Evolutionary conservation across 345 rosid species (phyloP), one percentile per base, ranked within the genome.

Genomic region (Psidium guajava): DNA sequence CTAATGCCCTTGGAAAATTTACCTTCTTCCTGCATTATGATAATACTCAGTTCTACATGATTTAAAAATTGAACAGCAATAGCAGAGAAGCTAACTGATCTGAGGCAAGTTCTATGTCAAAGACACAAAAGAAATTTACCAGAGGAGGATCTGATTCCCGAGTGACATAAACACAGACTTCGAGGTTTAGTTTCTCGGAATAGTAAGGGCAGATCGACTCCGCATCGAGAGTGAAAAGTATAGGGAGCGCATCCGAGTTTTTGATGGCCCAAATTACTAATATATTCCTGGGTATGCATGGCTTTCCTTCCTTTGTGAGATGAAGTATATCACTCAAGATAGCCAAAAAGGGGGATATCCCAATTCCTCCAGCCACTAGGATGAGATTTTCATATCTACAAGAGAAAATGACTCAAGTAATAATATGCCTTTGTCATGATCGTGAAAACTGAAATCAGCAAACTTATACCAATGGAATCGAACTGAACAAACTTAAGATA

Each of bases 311-410:
- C 80, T 90, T 88, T 36, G 88, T 82, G 16, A 97, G 93, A 86
- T 92, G 98, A 82, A 95, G 88, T 87, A 97, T 86, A 84, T 97
- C 98, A 47, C 96, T 93, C 90, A 97, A 47, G 88, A 97, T 92
- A 50, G 98, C 98, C 61, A 97, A 84, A 90, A 97, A 95, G 2
- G 99, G 99, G 49, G 99, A 93, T 86, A 97, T 93, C 54, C 98
- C 99, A 56, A 94, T 95, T 55, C 99, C 98, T 83, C 99, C 99
- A 3, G 98, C 99, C 21, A 97, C 96, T 85, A 95, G 88, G 57
- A 97, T 87, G 56, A 97, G 92, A 91, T 94, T 93, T 88, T 95
- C 96, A 12, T 95, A 95, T 94, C 98, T 97, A 87, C 40, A 56
- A 86, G 59, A 89, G 55, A 11, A 86, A 52, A 82, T 59, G 21